Conservation (phyloP, 2,329 filamentous ascomycete species). For the Blastomyces percursus region DNA sequence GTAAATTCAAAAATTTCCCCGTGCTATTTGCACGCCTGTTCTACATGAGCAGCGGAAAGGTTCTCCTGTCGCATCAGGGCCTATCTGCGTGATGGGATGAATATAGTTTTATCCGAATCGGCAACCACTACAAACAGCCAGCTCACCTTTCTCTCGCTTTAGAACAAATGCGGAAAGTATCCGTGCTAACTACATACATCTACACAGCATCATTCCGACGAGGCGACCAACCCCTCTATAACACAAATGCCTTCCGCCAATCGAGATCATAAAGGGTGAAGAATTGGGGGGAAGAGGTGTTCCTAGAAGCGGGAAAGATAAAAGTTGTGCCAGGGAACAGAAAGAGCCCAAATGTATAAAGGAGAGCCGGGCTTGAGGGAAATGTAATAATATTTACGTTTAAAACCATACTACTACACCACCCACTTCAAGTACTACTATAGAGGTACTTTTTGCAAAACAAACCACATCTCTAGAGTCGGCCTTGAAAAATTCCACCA, state of each 20-base stretch:
- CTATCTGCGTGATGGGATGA: neutral
- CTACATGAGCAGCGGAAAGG: no score
- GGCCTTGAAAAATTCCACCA: neutral
- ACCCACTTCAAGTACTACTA: neutral
- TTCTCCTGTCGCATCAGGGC: no score
- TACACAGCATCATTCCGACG: constrained; percentile 34
- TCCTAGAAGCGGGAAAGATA: neutral
- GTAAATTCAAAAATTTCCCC: constrained; percentile 36
- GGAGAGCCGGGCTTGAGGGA: neutral
- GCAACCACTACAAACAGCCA: neutral
- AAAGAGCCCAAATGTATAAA: neutral
- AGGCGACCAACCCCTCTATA: constrained; percentile 26
- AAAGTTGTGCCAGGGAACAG: neutral
- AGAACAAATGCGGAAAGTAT: neutral
- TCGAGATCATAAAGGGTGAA: constrained; percentile 19
- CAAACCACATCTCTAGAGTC: neutral
- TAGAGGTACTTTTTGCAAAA: neutral
- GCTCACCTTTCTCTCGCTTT: neutral
- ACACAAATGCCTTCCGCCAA: constrained; percentile 23
- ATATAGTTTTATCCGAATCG: no score
- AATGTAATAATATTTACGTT: neutral
- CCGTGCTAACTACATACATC: constrained; percentile 12
- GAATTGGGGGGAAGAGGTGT: no score
- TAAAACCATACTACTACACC: neutral
- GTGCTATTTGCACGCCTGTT: neutral